Percentiles rank a stretch among this genome's conserved stretches.
phyloP scores from a whole-genome alignment of 2,329 filamentous ascomycete genomes.

The Talaromyces sp. region DNA sequence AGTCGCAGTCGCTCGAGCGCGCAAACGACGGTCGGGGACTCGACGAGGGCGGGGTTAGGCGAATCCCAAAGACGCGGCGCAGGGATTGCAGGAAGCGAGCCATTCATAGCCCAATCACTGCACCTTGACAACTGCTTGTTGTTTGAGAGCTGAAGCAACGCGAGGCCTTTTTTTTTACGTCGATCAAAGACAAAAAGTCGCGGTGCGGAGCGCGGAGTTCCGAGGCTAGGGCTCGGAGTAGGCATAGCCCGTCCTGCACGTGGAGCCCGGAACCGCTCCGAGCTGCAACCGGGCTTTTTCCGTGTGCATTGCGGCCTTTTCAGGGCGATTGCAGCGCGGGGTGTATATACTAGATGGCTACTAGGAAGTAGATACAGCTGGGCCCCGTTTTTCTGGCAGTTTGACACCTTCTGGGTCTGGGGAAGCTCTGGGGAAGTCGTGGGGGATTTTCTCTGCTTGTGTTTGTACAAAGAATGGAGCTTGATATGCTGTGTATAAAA shows the following conservation, averaged over 20 bases:
- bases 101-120: conserved; percentile 19
- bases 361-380: not conserved
- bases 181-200: not conserved
- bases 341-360: not conserved
- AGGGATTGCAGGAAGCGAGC: conserved; percentile 29
- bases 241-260: not conserved
- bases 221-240: not conserved
- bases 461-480: no score
- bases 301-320: not conserved
- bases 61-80: conserved; percentile 24
- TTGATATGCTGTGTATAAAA: no score
- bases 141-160: no score
- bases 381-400: not conserved
- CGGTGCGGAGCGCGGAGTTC: not conserved
- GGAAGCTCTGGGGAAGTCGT: not conserved
- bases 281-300: not conserved
- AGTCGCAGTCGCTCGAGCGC: conserved; percentile 32
- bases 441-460: not conserved
- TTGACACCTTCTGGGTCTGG: not conserved
- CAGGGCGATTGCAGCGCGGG: not conserved
- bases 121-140: no score
- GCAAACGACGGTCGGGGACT: conserved; percentile 12
- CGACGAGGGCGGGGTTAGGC: not conserved
- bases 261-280: not conserved
- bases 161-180: not conserved